Base-by-base conservation (phyloP, 768 basidiomycete genomes). In the Glaciozyma martinii region DNA sequence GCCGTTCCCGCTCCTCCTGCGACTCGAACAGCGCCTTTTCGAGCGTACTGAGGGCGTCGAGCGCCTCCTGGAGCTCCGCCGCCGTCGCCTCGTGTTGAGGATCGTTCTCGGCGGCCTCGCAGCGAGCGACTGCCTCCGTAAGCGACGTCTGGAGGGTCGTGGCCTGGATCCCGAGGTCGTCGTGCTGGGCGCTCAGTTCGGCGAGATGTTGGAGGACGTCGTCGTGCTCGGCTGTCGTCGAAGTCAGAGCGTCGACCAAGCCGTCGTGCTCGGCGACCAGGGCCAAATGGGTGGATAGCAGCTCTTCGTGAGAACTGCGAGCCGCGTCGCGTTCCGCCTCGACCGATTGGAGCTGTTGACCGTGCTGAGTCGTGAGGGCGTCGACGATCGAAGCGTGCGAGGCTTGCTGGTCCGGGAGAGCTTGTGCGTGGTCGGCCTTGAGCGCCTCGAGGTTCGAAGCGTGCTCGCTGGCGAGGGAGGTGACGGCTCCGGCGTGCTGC, bases 251-350 rank as follows among this genome's bases (percentile, higher is more conserved):
- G 13, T n/a, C 53, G 6, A 32, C 29, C 19, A 54, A 15, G 9
- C 54, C 37, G 8, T 27, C 50, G 18, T 63, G 55, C 6, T 54
- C 33, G 27, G 16, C 18, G 1, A 37, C 59, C 8, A 70, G 30
- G 1, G 1, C n/a, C 0, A 15, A 37, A 19, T 63, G 54, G 9
- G 59, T 44, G 3, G 54, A 25, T 15, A 13, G 81, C 57, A 87
- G 79, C 68, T 77, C 77, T 37, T 79, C 80, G 53, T 80, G 66
- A 60, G 80, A 77, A 33, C 73, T 60, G 19, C 75, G 74, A 56
- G 85, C 80, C 60, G 81, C 71, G 32, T 76, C 78, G 23, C 80
- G 80, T 62, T 81, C 78, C 29, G 74, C 75, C 52, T 77, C 78
- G 27, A 75, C 73, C 19, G 70, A 16, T 3, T 57, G 47, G 7